A percentile compares a stretch with the other conserved stretches of the same genome.
Conservation (phyloP, 768 basidiomycete genomes). For the Kwoniella sp. region DNA sequence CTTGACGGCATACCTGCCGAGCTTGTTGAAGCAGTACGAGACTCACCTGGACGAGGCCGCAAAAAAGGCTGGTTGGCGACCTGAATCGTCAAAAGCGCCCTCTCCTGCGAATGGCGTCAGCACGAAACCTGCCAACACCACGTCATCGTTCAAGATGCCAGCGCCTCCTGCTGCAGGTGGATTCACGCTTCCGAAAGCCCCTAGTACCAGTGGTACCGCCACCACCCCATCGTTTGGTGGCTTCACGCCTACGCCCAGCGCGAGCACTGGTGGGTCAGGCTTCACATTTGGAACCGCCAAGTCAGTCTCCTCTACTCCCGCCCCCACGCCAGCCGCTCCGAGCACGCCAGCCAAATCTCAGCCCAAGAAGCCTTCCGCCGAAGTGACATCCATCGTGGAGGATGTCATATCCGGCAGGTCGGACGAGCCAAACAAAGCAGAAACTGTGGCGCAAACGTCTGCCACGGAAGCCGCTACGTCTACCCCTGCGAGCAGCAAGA, state of each 20-base stretch:
- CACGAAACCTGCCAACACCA: neutral
- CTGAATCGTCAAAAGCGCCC: neutral
- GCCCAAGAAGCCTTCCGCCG: slow-evolving; percentile 26
- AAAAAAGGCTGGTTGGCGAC: slow-evolving; percentile 27
- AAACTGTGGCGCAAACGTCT: neutral
- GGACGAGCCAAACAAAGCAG: slow-evolving; percentile 15
- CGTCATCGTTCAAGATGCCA: slow-evolving; percentile 10
- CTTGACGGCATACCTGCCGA: slow-evolving; percentile 23
- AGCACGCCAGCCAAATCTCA: neutral
- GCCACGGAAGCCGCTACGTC: slow-evolving; percentile 4
- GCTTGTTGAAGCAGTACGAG: slow-evolving; percentile 26
- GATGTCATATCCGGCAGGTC: slow-evolving; percentile 27
- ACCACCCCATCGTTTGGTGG: slow-evolving; percentile 13
- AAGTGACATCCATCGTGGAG: slow-evolving; percentile 27
- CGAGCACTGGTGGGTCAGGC: neutral
- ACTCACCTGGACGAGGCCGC: slow-evolving; percentile 18
- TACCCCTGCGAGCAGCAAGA: slow-evolving; percentile 17
- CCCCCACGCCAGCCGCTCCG: neutral
- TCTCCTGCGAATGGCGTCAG: slow-evolving; percentile 5
- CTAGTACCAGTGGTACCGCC: slow-evolving; percentile 3
- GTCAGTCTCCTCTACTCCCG: slow-evolving; percentile 4
- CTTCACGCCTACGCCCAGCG: slow-evolving; percentile 18
- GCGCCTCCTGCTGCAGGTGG: slow-evolving; percentile 20
- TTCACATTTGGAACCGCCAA: slow-evolving; percentile 23
- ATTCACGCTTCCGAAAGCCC: slow-evolving; percentile 25